Conservation (phyloP, 805 yeast genomes). For the Candida ipomoeae region DNA sequence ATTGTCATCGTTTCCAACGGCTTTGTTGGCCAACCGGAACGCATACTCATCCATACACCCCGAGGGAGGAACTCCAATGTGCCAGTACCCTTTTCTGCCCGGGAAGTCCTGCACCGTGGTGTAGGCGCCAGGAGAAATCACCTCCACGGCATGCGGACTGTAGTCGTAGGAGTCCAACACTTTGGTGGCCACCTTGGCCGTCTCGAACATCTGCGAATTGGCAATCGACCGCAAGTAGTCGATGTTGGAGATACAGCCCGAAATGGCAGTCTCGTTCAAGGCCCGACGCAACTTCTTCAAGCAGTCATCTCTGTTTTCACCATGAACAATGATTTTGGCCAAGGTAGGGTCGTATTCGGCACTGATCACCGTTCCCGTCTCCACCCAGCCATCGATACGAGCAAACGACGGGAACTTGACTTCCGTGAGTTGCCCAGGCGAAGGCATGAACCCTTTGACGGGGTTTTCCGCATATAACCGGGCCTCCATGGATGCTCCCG, state of each 20-base stretch:
- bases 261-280: constrained; percentile 76
- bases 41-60: constrained; percentile 97
- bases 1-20: constrained; percentile 77
- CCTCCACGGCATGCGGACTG: constrained; percentile 79
- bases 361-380: constrained; percentile 79
- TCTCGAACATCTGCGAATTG: constrained; percentile 75
- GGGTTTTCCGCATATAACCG: constrained; percentile 97
- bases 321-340: constrained; percentile 95
- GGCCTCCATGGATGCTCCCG: constrained; percentile 96
- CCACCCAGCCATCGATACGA: constrained; percentile 92
- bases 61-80: constrained; percentile 95
- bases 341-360: constrained; percentile 96
- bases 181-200: constrained; percentile 82
- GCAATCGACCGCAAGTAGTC: constrained; percentile 88
- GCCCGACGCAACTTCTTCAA: constrained; percentile 73
- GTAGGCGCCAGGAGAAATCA: constrained; percentile 86
- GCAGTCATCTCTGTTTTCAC: constrained; percentile 83
- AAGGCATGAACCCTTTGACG: constrained; percentile 88
- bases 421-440: constrained; percentile 90
- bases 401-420: constrained; percentile 87
- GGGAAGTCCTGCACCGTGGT: constrained; percentile 96
- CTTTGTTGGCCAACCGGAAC: constrained; percentile 81
- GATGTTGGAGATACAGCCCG: constrained; percentile 85
- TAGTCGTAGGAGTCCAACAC: constrained; percentile 79
- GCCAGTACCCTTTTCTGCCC: constrained; percentile 83